These are phyloP conservation scores for Cnidoscolus chayamansa DNA, from an alignment of 441 rosid species.

Conservation along the genomic window DNA sequence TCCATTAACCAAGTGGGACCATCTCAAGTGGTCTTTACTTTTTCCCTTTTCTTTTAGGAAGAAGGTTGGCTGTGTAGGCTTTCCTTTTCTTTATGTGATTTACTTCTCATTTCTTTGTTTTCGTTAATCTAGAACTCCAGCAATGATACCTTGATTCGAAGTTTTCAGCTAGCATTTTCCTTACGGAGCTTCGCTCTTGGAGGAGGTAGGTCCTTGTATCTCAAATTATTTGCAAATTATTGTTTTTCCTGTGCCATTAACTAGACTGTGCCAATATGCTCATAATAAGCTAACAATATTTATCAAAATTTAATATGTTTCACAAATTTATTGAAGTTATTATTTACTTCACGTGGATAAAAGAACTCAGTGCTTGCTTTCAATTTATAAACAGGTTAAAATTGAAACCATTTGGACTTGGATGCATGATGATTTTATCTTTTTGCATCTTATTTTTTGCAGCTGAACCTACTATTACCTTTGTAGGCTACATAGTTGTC, in stretches of 20 bases:
- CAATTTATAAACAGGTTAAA: too few species aligned
- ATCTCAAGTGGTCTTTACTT: too few species aligned
- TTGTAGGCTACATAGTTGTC: background rate
- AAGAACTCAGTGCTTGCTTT: too few species aligned
- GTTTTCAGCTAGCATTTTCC: conserved; percentile 84
- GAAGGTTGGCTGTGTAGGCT: background rate
- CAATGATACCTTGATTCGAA: conserved; percentile 65
- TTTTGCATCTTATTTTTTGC: background rate
- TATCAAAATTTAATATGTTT: background rate
- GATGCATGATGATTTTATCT: background rate
- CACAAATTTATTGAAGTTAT: background rate
- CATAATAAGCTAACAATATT: background rate
- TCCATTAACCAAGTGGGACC: too few species aligned
- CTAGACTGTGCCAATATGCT: background rate
- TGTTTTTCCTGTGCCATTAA: background rate
- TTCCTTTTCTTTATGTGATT: background rate
- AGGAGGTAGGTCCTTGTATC: conserved; percentile 40
- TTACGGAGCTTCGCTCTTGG: conserved; percentile 57
- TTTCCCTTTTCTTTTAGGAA: too few species aligned
- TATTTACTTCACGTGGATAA: too few species aligned
- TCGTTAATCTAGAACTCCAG: conserved; percentile 53
- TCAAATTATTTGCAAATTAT: background rate
- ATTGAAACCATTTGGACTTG: background rate
- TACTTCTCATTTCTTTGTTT: background rate
- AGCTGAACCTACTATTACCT: background rate